A percentile compares a stretch with the other conserved stretches of the same genome.
Evolutionary conservation across 441 rosid species (phyloP).

Genomic region (Francoa sonchifolia): DNA sequence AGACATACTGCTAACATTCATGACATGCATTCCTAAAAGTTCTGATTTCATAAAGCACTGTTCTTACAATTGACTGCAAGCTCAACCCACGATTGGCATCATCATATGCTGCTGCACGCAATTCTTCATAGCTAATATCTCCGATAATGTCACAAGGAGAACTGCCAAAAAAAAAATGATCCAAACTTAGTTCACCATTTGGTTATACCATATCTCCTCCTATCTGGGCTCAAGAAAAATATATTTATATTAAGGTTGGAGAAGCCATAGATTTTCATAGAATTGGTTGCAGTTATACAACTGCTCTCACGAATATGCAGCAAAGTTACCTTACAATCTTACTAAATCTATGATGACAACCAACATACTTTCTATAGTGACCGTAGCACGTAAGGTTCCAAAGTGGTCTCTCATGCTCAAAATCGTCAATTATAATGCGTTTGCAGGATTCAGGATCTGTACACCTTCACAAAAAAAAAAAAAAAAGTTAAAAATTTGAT

Average conservation of each 20-base stretch:
- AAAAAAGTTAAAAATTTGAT: constrained; percentile 2
- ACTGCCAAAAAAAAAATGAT: constrained; percentile 26
- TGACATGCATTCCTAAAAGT: constrained; percentile 1
- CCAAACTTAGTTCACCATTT: not conserved
- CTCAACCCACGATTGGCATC: constrained; percentile 61
- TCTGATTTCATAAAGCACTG: no score
- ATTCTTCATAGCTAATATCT: constrained; percentile 75
- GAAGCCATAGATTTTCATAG: no score
- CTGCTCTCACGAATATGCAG: no score
- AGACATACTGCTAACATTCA: not conserved
- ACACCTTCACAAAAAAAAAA: constrained; percentile 36
- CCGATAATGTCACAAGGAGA: constrained; percentile 63
- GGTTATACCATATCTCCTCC: no score
- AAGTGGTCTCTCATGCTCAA: constrained; percentile 68
- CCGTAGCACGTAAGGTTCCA: constrained; percentile 93
- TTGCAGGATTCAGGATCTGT: constrained; percentile 75
- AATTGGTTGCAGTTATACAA: no score
- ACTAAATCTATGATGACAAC: no score
- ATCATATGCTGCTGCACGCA: constrained; percentile 69
- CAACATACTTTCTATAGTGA: constrained; percentile 68
- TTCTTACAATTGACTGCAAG: constrained; percentile 78
- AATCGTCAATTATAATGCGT: constrained; percentile 54
- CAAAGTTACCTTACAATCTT: no score
- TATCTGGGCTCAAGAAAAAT: no score
- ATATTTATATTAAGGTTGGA: no score